phyloP scores from a whole-genome alignment of 208 protist species.

The Endotrypanum monterogeii region DNA sequence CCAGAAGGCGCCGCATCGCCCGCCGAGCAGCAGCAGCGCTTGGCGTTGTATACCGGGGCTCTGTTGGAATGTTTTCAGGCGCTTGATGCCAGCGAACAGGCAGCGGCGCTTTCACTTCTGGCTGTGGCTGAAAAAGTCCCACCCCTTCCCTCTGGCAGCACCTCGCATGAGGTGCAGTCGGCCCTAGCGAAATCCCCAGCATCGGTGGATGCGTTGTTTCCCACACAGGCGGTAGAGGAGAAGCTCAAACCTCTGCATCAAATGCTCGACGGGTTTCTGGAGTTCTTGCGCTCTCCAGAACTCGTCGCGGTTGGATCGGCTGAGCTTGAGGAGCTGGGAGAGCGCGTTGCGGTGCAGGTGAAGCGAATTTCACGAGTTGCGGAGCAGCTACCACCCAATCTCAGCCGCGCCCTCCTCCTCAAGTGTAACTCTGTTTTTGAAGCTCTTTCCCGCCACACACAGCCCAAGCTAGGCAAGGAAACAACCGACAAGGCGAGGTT shows the following conservation, averaged over 20 bases:
- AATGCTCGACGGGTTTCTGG: constrained; percentile 70
- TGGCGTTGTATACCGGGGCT: constrained; percentile 38
- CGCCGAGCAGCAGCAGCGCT: constrained; percentile 27
- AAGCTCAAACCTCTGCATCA: constrained; percentile 44
- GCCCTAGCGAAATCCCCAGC: not conserved
- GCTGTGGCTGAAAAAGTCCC: constrained; percentile 15
- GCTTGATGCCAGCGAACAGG: constrained; percentile 40
- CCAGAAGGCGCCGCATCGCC: constrained; percentile 12
- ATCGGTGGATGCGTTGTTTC: not conserved
- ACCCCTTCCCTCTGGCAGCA: not conserved
- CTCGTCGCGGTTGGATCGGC: constrained; percentile 22
- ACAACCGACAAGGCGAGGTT: constrained; percentile 12
- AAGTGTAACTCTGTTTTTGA: constrained; percentile 58
- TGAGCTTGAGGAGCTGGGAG: constrained; percentile 36
- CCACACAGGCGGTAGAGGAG: constrained; percentile 3
- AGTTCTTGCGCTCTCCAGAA: constrained; percentile 45
- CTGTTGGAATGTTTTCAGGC: constrained; percentile 54
- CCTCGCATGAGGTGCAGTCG: not conserved
- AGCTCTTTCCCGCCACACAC: not conserved
- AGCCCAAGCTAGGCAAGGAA: not conserved
- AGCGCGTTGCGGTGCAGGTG: constrained; percentile 48
- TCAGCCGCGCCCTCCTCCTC: constrained; percentile 34
- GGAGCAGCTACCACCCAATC: constrained; percentile 38
- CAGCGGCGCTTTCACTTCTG: constrained; percentile 42
- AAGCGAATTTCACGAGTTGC: constrained; percentile 40